Base-by-base conservation (phyloP, 202 grass and related monocot genomes). In the Brachypodium distachyon region DNA sequence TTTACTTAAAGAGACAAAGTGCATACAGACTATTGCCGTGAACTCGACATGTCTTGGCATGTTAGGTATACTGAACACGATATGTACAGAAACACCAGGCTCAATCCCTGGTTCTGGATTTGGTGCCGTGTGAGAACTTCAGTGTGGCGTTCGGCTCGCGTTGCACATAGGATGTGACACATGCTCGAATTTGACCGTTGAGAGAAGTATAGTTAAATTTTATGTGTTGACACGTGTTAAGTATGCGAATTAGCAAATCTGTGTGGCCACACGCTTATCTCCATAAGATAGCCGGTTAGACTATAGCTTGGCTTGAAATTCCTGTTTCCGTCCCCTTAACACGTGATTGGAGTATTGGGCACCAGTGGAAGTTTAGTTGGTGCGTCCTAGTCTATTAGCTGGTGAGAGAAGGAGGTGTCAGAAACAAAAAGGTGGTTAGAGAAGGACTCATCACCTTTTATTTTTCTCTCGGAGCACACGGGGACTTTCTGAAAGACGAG, bases 321-420 rank as follows among this genome's bases (percentile, higher is more conserved):
- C 41, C 42, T 4, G 53, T 54, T 53, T 18, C 1, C 7, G 56
- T 29, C 23, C 13, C 53, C 44, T 34, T 41, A 22, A 29, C 9
- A 18, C n/a, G 64, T 59, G 77, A 70, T 65, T n/a, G n/a, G n/a
- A n/a, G 52, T 27, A n/a, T n/a, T 33, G 12, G 58, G 26, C n/a
- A 37, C 22, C 2, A 44, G 18, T 46, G 10, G 31, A 21, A 56
- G 55, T 67, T 56, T 19, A n/a, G 80, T 13, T 67, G 39, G 26
- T 76, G 80, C 18, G 68, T 81, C 68, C 22, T 26, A 11, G 25
- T 67, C 26, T 19, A 58, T 68, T 73, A 69, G 50, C 61, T 50
- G 40, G 61, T 49, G 81, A 69, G 81, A 69, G 61, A 31, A 51
- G 11, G 51, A 48, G 51, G 26, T n/a, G n/a, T n/a, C n/a, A n/a